Percentiles rank a stretch among this genome's conserved stretches.
Conservation (phyloP, 2,329 filamentous ascomycete species). For the Paecilomyces sp. region DNA sequence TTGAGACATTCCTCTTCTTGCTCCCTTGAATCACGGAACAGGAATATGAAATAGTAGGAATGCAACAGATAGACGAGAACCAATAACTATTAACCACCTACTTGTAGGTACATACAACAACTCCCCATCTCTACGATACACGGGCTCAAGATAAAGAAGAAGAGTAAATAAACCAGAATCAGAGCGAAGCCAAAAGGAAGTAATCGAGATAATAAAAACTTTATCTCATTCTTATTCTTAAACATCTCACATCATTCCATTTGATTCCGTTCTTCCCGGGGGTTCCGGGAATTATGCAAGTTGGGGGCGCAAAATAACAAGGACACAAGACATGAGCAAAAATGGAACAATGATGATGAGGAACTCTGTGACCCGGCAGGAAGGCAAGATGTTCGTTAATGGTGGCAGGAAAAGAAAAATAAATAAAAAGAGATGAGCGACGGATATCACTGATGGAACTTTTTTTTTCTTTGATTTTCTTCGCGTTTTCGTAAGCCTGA, state of each 20-base stretch:
- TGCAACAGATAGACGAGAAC: background rate
- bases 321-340: background rate
- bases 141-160: background rate
- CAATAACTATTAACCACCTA: background rate
- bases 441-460: background rate
- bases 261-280: background rate
- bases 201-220: background rate
- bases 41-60: constrained; percentile 4
- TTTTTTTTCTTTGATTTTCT: background rate
- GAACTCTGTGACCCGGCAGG: background rate
- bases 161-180: background rate
- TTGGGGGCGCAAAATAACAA: background rate
- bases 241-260: background rate
- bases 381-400: background rate
- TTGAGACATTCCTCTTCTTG: background rate
- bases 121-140: background rate
- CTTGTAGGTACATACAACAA: background rate
- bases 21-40: background rate
- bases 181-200: background rate
- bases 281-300: background rate
- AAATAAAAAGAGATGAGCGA: background rate
- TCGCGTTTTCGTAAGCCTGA: background rate
- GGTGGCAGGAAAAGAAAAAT: background rate
- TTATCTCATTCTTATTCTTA: background rate
- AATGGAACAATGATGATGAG: background rate